phyloP scores from a whole-genome alignment of 345 rosid genomes.

The Cochlearia excelsa region DNA sequence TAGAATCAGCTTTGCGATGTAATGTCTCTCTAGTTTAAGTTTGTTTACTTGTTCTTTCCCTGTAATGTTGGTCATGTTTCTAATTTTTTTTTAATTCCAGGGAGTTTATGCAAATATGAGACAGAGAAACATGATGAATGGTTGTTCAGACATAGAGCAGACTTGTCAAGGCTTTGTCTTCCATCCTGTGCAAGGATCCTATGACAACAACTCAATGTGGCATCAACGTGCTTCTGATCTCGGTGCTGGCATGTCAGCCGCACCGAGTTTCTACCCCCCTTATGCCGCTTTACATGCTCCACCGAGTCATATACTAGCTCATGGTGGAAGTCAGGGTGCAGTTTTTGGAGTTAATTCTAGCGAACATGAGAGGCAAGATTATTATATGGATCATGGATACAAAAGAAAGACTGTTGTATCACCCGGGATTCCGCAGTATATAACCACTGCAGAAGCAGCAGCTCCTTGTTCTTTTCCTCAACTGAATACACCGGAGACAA shows the following conservation, averaged over 20 bases:
- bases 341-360: slow-evolving; percentile 47
- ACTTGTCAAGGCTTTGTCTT: slow-evolving; percentile 38
- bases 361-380: slow-evolving; percentile 50
- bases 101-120: slow-evolving; percentile 48
- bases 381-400: slow-evolving; percentile 51
- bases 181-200: slow-evolving; percentile 46
- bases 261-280: slow-evolving; percentile 50
- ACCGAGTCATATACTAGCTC: slow-evolving; percentile 44
- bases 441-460: slow-evolving; percentile 44
- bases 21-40: neutral
- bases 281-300: slow-evolving; percentile 42
- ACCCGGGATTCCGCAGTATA: slow-evolving; percentile 48
- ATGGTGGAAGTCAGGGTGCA: slow-evolving; percentile 44
- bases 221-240: slow-evolving; percentile 47
- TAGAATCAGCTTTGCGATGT: slow-evolving; percentile 7
- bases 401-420: slow-evolving; percentile 63
- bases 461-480: slow-evolving; percentile 41
- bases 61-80: slow-evolving; percentile 17
- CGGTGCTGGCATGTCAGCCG: slow-evolving; percentile 48
- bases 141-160: slow-evolving; percentile 57
- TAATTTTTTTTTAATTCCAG: slow-evolving; percentile 32
- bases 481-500: slow-evolving; percentile 42
- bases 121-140: slow-evolving; percentile 49
- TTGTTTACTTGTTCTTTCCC: slow-evolving; percentile 15
- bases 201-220: slow-evolving; percentile 43